These are phyloP conservation scores for Suillus variegatus DNA, from an alignment of 768 basidiomycete genomes.

Conservation along the genomic window DNA sequence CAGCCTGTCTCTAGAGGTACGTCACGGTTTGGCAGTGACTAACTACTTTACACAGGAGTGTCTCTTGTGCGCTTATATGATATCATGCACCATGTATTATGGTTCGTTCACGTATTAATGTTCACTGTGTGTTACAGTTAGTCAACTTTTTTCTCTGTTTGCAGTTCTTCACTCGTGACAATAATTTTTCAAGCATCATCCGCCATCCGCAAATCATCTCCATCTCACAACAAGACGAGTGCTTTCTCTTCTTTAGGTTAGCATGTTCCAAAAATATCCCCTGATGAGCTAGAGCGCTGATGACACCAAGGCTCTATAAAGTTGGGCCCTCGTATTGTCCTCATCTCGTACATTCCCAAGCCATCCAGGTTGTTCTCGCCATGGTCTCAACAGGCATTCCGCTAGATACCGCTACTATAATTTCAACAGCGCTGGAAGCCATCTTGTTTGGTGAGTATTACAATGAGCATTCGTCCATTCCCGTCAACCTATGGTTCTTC, in stretches of 20 bases:
- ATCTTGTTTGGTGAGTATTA: slow-evolving; percentile 25
- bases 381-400: slow-evolving; percentile 7
- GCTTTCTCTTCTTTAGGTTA: neutral
- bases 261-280: neutral
- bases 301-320: neutral
- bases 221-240: neutral
- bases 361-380: neutral
- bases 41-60: neutral
- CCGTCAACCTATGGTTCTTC: neutral
- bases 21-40: neutral
- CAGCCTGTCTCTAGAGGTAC: neutral
- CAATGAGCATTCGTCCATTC: neutral
- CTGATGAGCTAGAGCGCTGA: neutral
- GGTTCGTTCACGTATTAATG: neutral
- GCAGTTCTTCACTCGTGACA: neutral
- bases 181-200: neutral
- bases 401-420: slow-evolving; percentile 23
- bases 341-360: neutral
- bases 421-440: slow-evolving; percentile 27
- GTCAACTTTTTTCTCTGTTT: neutral
- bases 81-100: neutral
- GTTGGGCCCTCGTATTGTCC: neutral
- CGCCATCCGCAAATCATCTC: neutral
- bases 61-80: neutral
- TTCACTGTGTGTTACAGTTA: neutral